Evolutionary conservation across 805 yeast species (phyloP).

Genomic region (Saccharomycopsis selenospora): DNA sequence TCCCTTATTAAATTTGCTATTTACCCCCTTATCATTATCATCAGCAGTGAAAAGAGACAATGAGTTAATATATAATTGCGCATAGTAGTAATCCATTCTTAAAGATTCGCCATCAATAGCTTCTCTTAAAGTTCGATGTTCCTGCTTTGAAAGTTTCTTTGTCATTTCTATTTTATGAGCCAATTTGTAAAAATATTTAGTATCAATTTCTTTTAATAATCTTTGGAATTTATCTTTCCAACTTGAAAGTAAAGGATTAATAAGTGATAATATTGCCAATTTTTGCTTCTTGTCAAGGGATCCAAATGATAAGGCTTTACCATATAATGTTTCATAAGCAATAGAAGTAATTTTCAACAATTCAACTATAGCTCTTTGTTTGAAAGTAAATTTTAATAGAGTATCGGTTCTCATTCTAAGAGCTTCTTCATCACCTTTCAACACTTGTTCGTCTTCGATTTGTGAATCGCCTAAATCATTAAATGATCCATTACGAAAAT

Average conservation of each 20-base stretch:
- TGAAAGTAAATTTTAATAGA: slow-evolving; percentile 46
- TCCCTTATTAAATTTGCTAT: slow-evolving; percentile 22
- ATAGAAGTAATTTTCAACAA: slow-evolving; percentile 69
- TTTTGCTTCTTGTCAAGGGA: slow-evolving; percentile 52
- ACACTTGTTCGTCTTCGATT: slow-evolving; percentile 23
- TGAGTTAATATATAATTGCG: slow-evolving; percentile 77
- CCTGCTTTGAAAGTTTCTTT: slow-evolving; percentile 25
- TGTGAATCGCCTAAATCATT: slow-evolving; percentile 9
- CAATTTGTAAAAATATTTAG: slow-evolving; percentile 31
- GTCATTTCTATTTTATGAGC: slow-evolving; percentile 20
- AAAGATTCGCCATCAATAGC: slow-evolving; percentile 60
- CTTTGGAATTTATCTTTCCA: slow-evolving; percentile 66
- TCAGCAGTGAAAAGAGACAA: slow-evolving; percentile 54
- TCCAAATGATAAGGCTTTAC: slow-evolving; percentile 34
- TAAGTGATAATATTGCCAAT: slow-evolving; percentile 59
- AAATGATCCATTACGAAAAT: slow-evolving; percentile 2
- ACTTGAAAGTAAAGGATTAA: slow-evolving; percentile 68
- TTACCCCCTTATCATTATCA: slow-evolving; percentile 19
- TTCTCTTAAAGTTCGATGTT: slow-evolving; percentile 30
- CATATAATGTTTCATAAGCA: slow-evolving; percentile 78
- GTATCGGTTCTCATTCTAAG: slow-evolving; percentile 16
- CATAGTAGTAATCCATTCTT: slow-evolving; percentile 76
- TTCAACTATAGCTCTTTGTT: slow-evolving; percentile 75
- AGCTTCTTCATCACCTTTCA: slow-evolving; percentile 28
- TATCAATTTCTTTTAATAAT: slow-evolving; percentile 32